These are phyloP conservation scores for Periglandula ipomoeae DNA, from an alignment of 2,329 filamentous ascomycete genomes.

Conservation along the genomic window DNA sequence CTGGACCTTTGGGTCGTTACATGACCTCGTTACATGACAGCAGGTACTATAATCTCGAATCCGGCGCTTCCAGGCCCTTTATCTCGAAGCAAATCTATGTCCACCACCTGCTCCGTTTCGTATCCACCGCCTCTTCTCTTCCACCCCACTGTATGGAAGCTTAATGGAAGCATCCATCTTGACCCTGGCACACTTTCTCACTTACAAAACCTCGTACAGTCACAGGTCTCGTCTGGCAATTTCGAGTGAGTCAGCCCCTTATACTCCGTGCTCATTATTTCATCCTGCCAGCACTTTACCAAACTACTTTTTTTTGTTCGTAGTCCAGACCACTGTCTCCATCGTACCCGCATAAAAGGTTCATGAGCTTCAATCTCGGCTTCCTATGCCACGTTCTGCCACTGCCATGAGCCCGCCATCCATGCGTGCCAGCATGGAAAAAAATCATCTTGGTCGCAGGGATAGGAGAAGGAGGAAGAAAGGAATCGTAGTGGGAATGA, in stretches of 20 bases:
- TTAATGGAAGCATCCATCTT: conserved; percentile 10
- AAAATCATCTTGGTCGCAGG: not conserved
- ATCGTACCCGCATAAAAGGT: not conserved
- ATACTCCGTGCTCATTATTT: not conserved
- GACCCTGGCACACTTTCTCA: not conserved
- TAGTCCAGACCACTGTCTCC: not conserved
- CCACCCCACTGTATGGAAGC: conserved; percentile 10
- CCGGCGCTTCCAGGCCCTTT: too few relatives aligned
- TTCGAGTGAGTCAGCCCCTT: not conserved
- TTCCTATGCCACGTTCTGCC: not conserved
- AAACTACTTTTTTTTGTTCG: not conserved
- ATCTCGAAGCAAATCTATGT: too few relatives aligned
- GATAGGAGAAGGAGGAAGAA: not conserved
- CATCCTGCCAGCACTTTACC: not conserved
- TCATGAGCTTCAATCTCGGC: not conserved
- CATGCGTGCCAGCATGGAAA: not conserved
- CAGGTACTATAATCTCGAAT: too few relatives aligned
- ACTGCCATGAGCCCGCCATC: not conserved
- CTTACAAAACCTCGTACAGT: not conserved
- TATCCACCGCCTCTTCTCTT: conserved; percentile 1
- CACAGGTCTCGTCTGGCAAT: too few relatives aligned
- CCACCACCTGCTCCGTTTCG: not conserved
- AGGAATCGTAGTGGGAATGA: not conserved
- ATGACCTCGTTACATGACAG: too few relatives aligned
- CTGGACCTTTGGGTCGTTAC: not conserved